Evolutionary conservation across 345 rosid species (phyloP), one percentile per base, ranked within the genome.

Genomic region (Aquilaria malaccensis): DNA sequence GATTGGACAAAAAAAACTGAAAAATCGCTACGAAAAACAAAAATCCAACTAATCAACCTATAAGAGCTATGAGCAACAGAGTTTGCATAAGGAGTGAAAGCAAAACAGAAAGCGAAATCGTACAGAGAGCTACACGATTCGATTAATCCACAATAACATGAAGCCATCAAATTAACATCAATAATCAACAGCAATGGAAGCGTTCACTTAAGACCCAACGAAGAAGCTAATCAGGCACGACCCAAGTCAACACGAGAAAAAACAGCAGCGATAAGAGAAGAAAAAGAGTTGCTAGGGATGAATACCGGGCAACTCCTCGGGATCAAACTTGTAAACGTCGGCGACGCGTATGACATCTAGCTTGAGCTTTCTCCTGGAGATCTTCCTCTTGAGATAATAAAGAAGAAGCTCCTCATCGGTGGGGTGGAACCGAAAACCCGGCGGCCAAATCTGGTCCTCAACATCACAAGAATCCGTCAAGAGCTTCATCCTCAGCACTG

Each of bases 361-460:
- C 74, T 72, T 78, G 41, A 85, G 67, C 76, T 64, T 82, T 32
- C 58, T 72, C 59, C 70, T 73, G 33, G 91, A 84, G 71, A 89
- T 83, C 84, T 89, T 93, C 81, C 79, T 81, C 80, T 93, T 89
- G 53, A 93, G 75, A 56, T 85, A 84, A 55, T 84, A 93, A 10
- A 84, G 69, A 3, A 93, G 71, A 58, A 93, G 79, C 76, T 93
- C 98, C 68, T 93, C 97, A 56, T 93, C 98, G 1, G 97, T 93
- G 7, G 98, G 98, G 56, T 93, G 91, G 71, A 93, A 89, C 72
- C 97, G 72, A 66, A 93, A 93, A 62, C 98, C 97, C 3, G 98
- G 98, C 0, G 97, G 96, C 94, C 85, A 80, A n/a, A 30, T 54
- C 59, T 74, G 64, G 0, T 76, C 85, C 0, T 67, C 88, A 52